phyloP scores from a whole-genome alignment of 2,329 filamentous ascomycete genomes.

The Orbilia blumenaviensis region DNA sequence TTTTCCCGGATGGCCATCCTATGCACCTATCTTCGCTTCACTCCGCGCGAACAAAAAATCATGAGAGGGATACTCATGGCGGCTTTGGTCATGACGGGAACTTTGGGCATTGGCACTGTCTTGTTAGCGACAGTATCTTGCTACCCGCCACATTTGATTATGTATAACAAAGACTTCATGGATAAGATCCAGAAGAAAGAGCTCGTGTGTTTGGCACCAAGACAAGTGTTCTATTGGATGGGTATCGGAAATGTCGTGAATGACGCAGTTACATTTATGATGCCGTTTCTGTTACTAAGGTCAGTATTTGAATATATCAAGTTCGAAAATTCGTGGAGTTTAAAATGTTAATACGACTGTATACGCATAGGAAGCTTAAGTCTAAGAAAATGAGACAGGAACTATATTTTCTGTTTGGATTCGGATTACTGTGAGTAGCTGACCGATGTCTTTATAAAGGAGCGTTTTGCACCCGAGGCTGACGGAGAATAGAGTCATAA shows the following conservation, averaged over 20 bases:
- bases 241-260: slow-evolving; percentile 31
- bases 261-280: slow-evolving; percentile 37
- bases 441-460: neutral
- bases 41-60: slow-evolving; percentile 16
- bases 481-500: neutral
- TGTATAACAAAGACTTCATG: slow-evolving; percentile 36
- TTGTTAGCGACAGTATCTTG: slow-evolving; percentile 26
- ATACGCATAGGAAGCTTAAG: slow-evolving; percentile 25
- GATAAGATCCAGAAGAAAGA: slow-evolving; percentile 20
- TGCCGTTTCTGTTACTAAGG: slow-evolving; percentile 30
- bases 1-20: slow-evolving; percentile 32
- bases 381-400: slow-evolving; percentile 38
- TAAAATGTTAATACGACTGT: neutral
- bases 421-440: slow-evolving; percentile 19
- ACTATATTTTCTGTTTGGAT: slow-evolving; percentile 27
- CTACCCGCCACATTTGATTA: slow-evolving; percentile 32
- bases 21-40: slow-evolving; percentile 32
- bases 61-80: slow-evolving; percentile 18
- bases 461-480: neutral
- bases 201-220: slow-evolving; percentile 22
- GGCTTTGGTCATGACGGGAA: slow-evolving; percentile 25
- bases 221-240: slow-evolving; percentile 42
- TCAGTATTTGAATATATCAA: neutral
- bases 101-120: slow-evolving; percentile 22
- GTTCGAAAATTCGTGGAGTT: neutral